Evolutionary conservation across 2,329 filamentous ascomycete genomes (phyloP).

Genomic region (Xylariaceae sp.): DNA sequence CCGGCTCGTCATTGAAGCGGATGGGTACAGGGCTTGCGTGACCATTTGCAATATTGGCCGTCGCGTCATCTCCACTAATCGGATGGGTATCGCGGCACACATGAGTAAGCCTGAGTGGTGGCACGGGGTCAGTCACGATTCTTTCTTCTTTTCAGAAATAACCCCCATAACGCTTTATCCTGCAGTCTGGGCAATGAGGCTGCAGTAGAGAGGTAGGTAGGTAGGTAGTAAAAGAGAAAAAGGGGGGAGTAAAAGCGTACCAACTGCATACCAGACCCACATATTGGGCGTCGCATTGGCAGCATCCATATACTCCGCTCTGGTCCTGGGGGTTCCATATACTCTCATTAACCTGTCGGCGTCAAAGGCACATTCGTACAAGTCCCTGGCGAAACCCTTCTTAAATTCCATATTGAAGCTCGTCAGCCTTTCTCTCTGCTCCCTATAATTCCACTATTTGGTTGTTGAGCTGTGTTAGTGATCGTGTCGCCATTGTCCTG

Average conservation of each 20-base stretch:
- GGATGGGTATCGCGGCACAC: conserved; percentile 6
- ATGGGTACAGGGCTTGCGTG: not conserved
- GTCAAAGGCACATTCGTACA: not conserved
- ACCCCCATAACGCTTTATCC: not conserved
- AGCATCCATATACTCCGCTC: not conserved
- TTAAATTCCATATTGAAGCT: not conserved
- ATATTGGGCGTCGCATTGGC: too few species aligned
- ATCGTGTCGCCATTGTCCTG: too few species aligned
- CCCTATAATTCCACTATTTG: not conserved
- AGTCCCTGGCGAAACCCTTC: not conserved
- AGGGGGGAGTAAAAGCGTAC: conserved; percentile 1
- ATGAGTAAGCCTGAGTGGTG: conserved; percentile 11
- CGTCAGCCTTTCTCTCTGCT: not conserved
- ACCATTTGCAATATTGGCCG: not conserved
- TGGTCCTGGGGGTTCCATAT: too few species aligned
- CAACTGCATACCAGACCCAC: conserved; percentile 7
- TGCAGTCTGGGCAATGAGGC: not conserved
- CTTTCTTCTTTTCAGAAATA: not conserved
- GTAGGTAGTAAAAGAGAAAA: not conserved
- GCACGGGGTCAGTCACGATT: not conserved
- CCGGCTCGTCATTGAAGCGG: not conserved
- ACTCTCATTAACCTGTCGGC: not conserved
- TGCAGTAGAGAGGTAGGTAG: too few species aligned
- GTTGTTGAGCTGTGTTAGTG: not conserved
- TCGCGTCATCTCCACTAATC: not conserved